Percentiles rank a stretch among this genome's conserved stretches.
Conservation (phyloP, 2,329 filamentous ascomycete species). For the Xylaria sp. region DNA sequence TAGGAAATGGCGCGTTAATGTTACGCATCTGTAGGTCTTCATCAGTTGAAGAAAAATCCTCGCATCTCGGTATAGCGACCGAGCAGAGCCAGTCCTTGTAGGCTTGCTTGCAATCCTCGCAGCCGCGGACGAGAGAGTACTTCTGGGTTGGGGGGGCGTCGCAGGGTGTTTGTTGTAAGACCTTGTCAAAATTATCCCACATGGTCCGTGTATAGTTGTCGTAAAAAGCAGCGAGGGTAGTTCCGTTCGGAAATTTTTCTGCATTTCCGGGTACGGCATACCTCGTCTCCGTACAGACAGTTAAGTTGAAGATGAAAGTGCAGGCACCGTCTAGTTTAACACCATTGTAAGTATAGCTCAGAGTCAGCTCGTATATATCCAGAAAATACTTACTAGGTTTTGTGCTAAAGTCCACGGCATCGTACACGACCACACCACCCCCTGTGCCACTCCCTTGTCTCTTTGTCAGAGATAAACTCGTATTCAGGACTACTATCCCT, state of each 20-base stretch:
- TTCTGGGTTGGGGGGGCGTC: conserved; percentile 73
- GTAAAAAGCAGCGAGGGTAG: conserved; percentile 73
- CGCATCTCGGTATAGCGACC: conserved; percentile 89
- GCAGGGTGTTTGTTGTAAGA: conserved; percentile 83
- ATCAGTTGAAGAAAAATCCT: conserved; percentile 70
- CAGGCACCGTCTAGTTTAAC: conserved; percentile 59
- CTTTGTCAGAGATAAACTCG: conserved; percentile 52
- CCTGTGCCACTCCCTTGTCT: conserved; percentile 59
- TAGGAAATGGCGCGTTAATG: conserved; percentile 71
- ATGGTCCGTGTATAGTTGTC: conserved; percentile 73
- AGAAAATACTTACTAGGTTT: conserved; percentile 66
- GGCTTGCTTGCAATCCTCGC: conserved; percentile 74
- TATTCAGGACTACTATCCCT: conserved; percentile 70
- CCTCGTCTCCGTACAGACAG: conserved; percentile 85
- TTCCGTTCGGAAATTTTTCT: conserved; percentile 62
- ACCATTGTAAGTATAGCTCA: not conserved
- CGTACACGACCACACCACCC: conserved; percentile 79
- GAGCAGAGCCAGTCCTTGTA: conserved; percentile 97
- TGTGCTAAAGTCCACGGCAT: conserved; percentile 74
- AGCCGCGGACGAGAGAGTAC: conserved; percentile 82
- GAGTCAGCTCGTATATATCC: not conserved
- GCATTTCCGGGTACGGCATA: conserved; percentile 89
- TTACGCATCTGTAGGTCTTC: conserved; percentile 70
- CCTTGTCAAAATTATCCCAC: conserved; percentile 81
- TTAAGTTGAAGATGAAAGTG: conserved; percentile 82